Conservation (phyloP, 78 protist species). For the Dictyostelium discoideum region DNA sequence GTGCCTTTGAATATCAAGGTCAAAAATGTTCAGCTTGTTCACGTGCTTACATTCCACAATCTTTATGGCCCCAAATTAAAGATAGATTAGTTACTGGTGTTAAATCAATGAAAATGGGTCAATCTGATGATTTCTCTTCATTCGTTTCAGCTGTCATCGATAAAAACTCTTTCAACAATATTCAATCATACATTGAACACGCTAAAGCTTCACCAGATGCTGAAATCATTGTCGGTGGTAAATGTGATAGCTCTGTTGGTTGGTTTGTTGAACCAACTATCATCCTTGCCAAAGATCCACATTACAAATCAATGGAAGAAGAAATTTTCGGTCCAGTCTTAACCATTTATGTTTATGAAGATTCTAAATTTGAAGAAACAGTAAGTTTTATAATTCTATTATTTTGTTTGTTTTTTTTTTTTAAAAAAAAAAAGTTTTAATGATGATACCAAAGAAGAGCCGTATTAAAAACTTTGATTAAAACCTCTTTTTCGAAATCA, state of each 20-base stretch:
- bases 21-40: slow-evolving; percentile 97
- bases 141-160: slow-evolving; percentile 96
- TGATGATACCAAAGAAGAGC: slow-evolving; percentile 80
- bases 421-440: not conserved
- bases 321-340: slow-evolving; percentile 98
- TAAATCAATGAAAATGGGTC: slow-evolving; percentile 85
- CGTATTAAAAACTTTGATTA: slow-evolving; percentile 81
- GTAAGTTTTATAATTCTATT: slow-evolving; percentile 32
- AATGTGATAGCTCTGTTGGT: slow-evolving; percentile 85
- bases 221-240: slow-evolving; percentile 91
- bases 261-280: slow-evolving; percentile 95
- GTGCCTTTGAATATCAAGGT: slow-evolving; percentile 96
- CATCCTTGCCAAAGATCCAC: slow-evolving; percentile 87
- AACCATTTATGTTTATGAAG: slow-evolving; percentile 91
- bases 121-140: slow-evolving; percentile 83
- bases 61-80: slow-evolving; percentile 86
- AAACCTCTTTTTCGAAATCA: slow-evolving; percentile 32
- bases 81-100: slow-evolving; percentile 37
- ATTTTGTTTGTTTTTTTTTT: not conserved
- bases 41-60: slow-evolving; percentile 91
- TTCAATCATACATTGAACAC: slow-evolving; percentile 86
- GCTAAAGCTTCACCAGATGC: slow-evolving; percentile 85
- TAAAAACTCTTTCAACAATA: slow-evolving; percentile 86
- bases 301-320: slow-evolving; percentile 87
- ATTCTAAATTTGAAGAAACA: slow-evolving; percentile 63